Conservation (phyloP, 1,139 yeast species). For the Suhomyces panamericanus region DNA sequence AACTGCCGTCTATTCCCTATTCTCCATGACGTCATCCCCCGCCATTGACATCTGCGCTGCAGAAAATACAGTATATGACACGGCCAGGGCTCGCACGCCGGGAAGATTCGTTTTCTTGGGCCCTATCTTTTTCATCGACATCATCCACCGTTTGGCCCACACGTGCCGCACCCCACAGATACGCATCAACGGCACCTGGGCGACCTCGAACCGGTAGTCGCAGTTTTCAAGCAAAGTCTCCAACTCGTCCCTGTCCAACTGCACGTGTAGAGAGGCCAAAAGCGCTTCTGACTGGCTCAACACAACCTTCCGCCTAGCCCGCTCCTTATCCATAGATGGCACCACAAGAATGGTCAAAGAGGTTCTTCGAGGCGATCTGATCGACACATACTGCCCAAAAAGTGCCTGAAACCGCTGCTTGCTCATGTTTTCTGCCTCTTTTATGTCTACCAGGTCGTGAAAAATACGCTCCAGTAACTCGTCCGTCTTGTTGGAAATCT, state of each 20-base stretch:
- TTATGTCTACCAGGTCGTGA: conserved; percentile 35
- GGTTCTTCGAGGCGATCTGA: conserved; percentile 35
- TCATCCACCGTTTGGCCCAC: background rate
- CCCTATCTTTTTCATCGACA: background rate
- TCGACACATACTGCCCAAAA: conserved; percentile 36
- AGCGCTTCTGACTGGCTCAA: conserved; percentile 41
- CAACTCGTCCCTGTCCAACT: conserved; percentile 37
- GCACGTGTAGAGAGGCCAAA: conserved; percentile 43
- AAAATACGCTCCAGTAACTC: conserved; percentile 34
- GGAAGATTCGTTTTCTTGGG: background rate
- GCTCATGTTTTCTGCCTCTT: conserved; percentile 25
- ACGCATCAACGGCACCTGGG: conserved; percentile 15
- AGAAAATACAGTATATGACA: background rate
- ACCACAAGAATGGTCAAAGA: conserved; percentile 31
- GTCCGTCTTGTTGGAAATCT: conserved; percentile 45
- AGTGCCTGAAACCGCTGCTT: conserved; percentile 31
- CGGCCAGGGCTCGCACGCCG: conserved; percentile 1
- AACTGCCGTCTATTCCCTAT: no score
- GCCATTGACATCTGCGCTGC: background rate
- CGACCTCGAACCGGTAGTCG: conserved; percentile 30
- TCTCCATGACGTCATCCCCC: background rate
- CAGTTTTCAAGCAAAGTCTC: conserved; percentile 34
- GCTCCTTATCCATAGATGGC: conserved; percentile 30
- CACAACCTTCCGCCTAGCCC: conserved; percentile 29
- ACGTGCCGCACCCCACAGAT: background rate